phyloP scores from a whole-genome alignment of 345 rosid genomes.

The Trapa incisa region DNA sequence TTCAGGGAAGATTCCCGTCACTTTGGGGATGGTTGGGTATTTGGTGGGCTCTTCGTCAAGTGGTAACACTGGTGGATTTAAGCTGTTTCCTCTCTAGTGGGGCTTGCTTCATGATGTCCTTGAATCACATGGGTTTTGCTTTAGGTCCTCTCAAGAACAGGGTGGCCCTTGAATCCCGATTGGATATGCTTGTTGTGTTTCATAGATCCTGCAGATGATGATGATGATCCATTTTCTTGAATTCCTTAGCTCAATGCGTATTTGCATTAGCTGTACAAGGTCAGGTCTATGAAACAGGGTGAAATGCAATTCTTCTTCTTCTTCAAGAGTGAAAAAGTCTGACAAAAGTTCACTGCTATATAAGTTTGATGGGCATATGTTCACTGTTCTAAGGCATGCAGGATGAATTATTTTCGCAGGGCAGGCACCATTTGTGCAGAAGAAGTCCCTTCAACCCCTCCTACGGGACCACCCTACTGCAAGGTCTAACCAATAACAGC shows the following conservation, averaged over 20 bases:
- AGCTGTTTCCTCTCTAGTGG: conserved; percentile 12
- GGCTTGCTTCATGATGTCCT: conserved; percentile 20
- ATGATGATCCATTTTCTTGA: not conserved
- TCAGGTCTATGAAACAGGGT: not conserved
- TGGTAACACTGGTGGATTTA: conserved; percentile 15
- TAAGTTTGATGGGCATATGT: conserved; percentile 6
- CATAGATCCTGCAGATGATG: not conserved
- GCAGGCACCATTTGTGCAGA: conserved; percentile 16
- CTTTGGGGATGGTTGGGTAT: not conserved
- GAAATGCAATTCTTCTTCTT: not conserved
- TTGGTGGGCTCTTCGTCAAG: conserved; percentile 16
- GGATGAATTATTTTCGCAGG: conserved; percentile 27
- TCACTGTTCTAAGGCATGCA: conserved; percentile 34
- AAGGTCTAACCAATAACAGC: conserved; percentile 28
- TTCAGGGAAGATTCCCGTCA: conserved; percentile 16
- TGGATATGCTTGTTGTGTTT: not conserved
- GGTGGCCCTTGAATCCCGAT: not conserved
- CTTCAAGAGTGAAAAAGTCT: conserved; percentile 10
- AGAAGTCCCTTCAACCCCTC: conserved; percentile 23
- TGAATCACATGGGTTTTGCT: conserved; percentile 19
- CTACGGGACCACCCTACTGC: conserved; percentile 27
- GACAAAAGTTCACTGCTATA: conserved; percentile 1
- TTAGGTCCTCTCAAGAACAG: conserved; percentile 3
- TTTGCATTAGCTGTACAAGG: not conserved
- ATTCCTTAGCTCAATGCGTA: not conserved